phyloP scores from a whole-genome alignment of 1,139 yeast species.

The Suzukiozyma palmioleophila region DNA sequence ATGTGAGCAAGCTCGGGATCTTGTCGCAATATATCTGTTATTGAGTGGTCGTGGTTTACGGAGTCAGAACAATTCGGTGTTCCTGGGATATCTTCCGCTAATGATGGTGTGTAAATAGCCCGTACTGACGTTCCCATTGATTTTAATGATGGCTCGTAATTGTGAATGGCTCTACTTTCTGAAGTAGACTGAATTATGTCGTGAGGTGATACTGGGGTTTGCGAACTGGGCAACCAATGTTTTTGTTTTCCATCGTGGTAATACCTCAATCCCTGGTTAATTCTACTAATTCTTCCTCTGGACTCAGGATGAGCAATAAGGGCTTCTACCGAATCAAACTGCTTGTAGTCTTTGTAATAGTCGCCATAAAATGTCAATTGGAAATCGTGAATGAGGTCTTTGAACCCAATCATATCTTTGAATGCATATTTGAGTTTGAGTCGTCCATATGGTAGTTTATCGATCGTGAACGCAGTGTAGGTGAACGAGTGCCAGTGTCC shows the following conservation, averaged over 20 bases:
- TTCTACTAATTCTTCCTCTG: slow-evolving; percentile 62
- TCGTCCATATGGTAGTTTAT: slow-evolving; percentile 64
- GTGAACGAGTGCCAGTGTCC: slow-evolving; percentile 88
- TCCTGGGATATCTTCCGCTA: slow-evolving; percentile 12
- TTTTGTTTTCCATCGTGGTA: slow-evolving; percentile 73
- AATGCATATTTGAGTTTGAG: slow-evolving; percentile 57
- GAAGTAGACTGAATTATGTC: slow-evolving; percentile 22
- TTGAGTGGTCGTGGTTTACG: slow-evolving; percentile 13
- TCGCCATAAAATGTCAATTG: slow-evolving; percentile 69
- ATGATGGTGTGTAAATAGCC: slow-evolving; percentile 29
- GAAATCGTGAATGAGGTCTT: slow-evolving; percentile 76
- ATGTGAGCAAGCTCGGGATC: slow-evolving; percentile 17
- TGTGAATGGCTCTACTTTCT: slow-evolving; percentile 21
- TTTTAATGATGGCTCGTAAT: slow-evolving; percentile 27
- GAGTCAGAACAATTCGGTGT: slow-evolving; percentile 20
- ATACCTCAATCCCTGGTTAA: slow-evolving; percentile 81
- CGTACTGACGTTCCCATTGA: slow-evolving; percentile 33
- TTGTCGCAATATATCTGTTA: slow-evolving; percentile 25
- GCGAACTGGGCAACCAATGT: slow-evolving; percentile 69
- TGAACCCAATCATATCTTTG: slow-evolving; percentile 70
- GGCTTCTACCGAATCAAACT: slow-evolving; percentile 78
- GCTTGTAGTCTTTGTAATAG: slow-evolving; percentile 68
- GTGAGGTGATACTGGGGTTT: slow-evolving; percentile 12
- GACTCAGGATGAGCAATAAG: slow-evolving; percentile 66
- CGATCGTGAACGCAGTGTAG: slow-evolving; percentile 63